phyloP scores from a whole-genome alignment of 805 yeast species.

The Candida hispaniensis region DNA sequence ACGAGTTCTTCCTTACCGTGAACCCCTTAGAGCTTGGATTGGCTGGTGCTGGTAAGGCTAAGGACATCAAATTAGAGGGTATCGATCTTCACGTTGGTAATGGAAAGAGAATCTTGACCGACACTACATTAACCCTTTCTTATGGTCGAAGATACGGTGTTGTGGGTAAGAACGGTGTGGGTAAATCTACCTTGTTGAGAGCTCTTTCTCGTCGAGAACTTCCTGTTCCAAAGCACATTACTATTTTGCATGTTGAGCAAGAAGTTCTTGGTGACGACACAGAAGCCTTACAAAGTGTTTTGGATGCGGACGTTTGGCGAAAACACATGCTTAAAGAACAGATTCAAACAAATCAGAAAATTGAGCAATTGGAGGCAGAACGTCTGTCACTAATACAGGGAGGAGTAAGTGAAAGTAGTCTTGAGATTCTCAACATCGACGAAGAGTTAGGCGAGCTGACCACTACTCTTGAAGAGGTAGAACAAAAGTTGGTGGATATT shows the following conservation, averaged over 20 bases:
- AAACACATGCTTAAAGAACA: slow-evolving; percentile 77
- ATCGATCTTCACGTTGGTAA: slow-evolving; percentile 94
- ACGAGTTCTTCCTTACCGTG: slow-evolving; percentile 86
- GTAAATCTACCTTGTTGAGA: slow-evolving; percentile 86
- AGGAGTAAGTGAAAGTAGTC: slow-evolving; percentile 23
- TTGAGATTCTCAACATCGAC: slow-evolving; percentile 65
- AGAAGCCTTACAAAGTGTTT: slow-evolving; percentile 83
- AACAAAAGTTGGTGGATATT: slow-evolving; percentile 78
- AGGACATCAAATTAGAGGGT: slow-evolving; percentile 86
- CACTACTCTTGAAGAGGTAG: slow-evolving; percentile 63
- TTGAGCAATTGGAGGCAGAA: slow-evolving; percentile 61
- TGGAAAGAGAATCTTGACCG: slow-evolving; percentile 84
- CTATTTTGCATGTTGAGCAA: slow-evolving; percentile 95
- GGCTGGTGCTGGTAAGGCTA: slow-evolving; percentile 63
- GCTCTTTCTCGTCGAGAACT: slow-evolving; percentile 92
- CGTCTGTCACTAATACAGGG: slow-evolving; percentile 28
- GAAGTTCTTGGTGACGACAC: slow-evolving; percentile 92
- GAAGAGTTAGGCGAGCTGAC: slow-evolving; percentile 85
- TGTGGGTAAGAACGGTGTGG: slow-evolving; percentile 99
- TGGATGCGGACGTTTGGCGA: slow-evolving; percentile 99
- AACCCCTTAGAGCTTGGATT: slow-evolving; percentile 80
- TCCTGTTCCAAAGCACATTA: slow-evolving; percentile 87
- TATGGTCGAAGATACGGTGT: slow-evolving; percentile 94
- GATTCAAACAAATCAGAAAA: slow-evolving; percentile 45
- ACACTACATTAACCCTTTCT: slow-evolving; percentile 75